These are phyloP conservation scores for Penicillium simplicissimum DNA, from an alignment of 495 filamentous ascomycete species.

Conservation along the genomic window DNA sequence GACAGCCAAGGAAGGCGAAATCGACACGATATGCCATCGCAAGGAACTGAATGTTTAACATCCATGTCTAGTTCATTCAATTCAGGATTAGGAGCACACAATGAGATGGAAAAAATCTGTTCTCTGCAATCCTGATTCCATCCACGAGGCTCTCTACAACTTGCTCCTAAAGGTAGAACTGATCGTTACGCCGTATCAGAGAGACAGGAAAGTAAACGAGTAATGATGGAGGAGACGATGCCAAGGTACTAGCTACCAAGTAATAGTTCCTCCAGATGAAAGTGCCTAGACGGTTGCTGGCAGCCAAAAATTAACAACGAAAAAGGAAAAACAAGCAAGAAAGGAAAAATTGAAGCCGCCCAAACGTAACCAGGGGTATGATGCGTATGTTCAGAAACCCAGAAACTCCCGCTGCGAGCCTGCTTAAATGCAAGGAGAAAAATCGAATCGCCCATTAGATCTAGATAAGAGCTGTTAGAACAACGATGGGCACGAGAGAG, in stretches of 20 bases:
- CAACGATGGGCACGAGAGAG: neutral
- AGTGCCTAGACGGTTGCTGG: neutral
- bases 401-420: conserved; percentile 18
- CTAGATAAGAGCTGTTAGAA: conserved; percentile 18
- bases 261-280: neutral
- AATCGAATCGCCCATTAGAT: conserved; percentile 18
- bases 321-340: conserved; percentile 1
- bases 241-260: conserved; percentile 1
- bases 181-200: neutral
- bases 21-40: neutral
- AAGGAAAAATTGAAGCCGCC: conserved; percentile 1
- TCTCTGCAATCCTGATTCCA: neutral
- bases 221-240: neutral
- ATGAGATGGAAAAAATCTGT: neutral
- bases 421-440: conserved; percentile 4
- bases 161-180: neutral
- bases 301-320: neutral
- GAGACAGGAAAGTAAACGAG: neutral
- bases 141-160: neutral
- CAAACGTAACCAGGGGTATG: conserved; percentile 20
- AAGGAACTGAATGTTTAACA: neutral
- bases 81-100: neutral
- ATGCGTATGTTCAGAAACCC: conserved; percentile 4
- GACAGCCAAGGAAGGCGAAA: too few relatives aligned
- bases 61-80: neutral